Percentiles rank a stretch among this genome's conserved stretches.
phyloP scores from a whole-genome alignment of 208 protist species.

The Crithidia fasciculata region DNA sequence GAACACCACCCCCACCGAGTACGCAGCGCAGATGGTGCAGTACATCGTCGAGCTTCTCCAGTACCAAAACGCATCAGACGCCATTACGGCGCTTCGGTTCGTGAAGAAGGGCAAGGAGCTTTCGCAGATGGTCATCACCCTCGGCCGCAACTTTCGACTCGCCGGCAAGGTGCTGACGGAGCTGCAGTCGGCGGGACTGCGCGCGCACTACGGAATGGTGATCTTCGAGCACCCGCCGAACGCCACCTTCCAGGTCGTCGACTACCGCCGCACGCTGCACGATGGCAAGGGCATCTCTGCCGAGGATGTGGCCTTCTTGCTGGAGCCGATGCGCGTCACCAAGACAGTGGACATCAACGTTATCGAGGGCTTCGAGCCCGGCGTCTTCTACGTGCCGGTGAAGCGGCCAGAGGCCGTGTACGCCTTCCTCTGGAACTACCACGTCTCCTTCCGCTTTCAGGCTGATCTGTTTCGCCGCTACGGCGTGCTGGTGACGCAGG shows the following conservation, averaged over 20 bases:
- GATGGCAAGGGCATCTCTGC: slow-evolving; percentile 61
- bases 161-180: slow-evolving; percentile 58
- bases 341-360: slow-evolving; percentile 65
- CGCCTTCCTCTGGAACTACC: slow-evolving; percentile 80
- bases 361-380: slow-evolving; percentile 76
- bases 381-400: slow-evolving; percentile 82
- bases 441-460: slow-evolving; percentile 77
- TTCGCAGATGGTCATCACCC: slow-evolving; percentile 74
- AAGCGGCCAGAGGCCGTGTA: slow-evolving; percentile 79
- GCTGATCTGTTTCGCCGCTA: slow-evolving; percentile 65
- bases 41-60: slow-evolving; percentile 80
- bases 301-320: slow-evolving; percentile 61
- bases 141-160: slow-evolving; percentile 66
- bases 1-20: slow-evolving; percentile 67
- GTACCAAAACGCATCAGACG: slow-evolving; percentile 66
- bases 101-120: slow-evolving; percentile 77
- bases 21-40: slow-evolving; percentile 75
- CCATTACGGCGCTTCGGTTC: slow-evolving; percentile 81
- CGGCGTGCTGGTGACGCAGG: slow-evolving; percentile 85
- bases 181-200: slow-evolving; percentile 59
- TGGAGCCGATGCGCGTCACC: slow-evolving; percentile 55
- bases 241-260: slow-evolving; percentile 82
- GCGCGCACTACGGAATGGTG: slow-evolving; percentile 60
- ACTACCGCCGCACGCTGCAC: slow-evolving; percentile 66
- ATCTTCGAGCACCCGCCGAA: slow-evolving; percentile 51